phyloP scores from a whole-genome alignment of 164 flowering plant genomes.

The Liquidambar formosana region DNA sequence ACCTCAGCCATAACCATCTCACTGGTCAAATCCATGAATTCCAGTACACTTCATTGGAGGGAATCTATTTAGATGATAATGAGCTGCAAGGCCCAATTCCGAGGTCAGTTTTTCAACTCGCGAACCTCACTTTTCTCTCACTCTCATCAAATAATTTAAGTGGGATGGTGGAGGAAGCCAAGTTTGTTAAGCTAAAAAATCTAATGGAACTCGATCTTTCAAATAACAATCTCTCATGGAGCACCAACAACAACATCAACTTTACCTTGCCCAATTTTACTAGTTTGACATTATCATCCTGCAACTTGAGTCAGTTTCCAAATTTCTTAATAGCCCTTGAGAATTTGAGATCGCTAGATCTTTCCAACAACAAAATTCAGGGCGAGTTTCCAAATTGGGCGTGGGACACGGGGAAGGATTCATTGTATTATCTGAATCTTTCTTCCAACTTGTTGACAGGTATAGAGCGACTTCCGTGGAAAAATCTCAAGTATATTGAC shows the following conservation, averaged over 20 bases:
- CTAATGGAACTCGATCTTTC: background rate
- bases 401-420: background rate
- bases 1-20: background rate
- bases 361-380: slow-evolving; percentile 8
- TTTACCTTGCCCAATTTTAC: background rate
- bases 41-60: background rate
- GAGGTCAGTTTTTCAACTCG: slow-evolving; percentile 6
- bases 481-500: background rate
- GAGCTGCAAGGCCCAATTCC: slow-evolving; percentile 9
- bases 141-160: slow-evolving; percentile 5
- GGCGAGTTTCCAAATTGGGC: slow-evolving; percentile 1
- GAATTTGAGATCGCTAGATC: background rate
- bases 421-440: background rate
- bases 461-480: background rate
- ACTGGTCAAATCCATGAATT: background rate
- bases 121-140: background rate
- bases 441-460: background rate
- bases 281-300: background rate
- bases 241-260: background rate
- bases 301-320: slow-evolving; percentile 9
- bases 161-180: background rate
- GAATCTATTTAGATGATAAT: background rate
- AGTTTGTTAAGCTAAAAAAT: background rate
- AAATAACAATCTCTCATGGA: background rate
- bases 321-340: background rate